phyloP scores from a whole-genome alignment of 257 asterid species.

The Jacaranda copaia region DNA sequence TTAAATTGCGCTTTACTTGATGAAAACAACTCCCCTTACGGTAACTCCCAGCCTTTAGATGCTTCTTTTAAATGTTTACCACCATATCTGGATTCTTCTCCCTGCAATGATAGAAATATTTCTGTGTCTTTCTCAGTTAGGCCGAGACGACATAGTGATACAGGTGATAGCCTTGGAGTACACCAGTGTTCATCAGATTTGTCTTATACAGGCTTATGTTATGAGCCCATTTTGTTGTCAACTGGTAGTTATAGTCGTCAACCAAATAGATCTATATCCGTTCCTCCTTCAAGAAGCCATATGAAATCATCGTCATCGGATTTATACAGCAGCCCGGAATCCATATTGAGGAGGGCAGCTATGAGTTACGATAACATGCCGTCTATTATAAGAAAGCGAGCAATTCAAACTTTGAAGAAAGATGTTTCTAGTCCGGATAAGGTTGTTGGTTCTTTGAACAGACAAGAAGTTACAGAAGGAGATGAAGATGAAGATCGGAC shows the following conservation, averaged over 20 bases:
- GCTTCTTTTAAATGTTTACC: not conserved
- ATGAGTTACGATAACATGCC: slow-evolving; percentile 42
- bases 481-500: slow-evolving; percentile 27
- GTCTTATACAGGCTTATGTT: slow-evolving; percentile 45
- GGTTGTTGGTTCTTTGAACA: not conserved
- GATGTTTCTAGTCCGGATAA: slow-evolving; percentile 14
- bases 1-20: not conserved
- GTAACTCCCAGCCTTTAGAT: slow-evolving; percentile 1
- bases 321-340: slow-evolving; percentile 21
- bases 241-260: slow-evolving; percentile 39
- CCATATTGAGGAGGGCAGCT: slow-evolving; percentile 45
- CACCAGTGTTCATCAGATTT: not conserved
- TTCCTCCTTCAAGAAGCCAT: slow-evolving; percentile 2
- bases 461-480: not conserved
- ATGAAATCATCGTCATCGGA: slow-evolving; percentile 9
- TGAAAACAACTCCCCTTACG: not conserved
- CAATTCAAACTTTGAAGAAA: slow-evolving; percentile 7
- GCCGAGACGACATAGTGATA: slow-evolving; percentile 9
- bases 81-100: not conserved
- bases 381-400: slow-evolving; percentile 52
- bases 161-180: not conserved
- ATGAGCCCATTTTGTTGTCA: slow-evolving; percentile 41
- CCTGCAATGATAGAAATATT: not conserved
- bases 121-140: not conserved
- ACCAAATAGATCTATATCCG: slow-evolving; percentile 7